Base-by-base conservation (phyloP, 2,329 filamentous ascomycete species). In the Pseudocercospora ulei region DNA sequence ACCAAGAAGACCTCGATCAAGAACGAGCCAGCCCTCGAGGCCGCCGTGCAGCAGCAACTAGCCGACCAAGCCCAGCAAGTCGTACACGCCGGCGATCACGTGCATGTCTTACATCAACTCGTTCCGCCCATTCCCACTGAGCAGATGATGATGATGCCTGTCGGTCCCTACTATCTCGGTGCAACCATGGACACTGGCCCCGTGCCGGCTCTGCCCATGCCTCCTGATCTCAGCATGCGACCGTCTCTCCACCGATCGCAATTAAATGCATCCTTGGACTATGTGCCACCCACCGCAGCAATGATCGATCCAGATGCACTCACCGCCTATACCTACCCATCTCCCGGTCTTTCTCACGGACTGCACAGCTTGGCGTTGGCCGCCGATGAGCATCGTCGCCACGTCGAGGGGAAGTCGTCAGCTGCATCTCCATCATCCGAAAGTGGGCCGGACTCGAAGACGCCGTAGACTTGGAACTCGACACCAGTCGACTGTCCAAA, bases 301-400 rank as follows among this genome's bases (percentile, higher is more conserved):
- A 55, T 55, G 43, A 38, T 56, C 9, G 59, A 60, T 37, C 56
- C 54, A 4, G 54, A 58, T 25, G 51, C 52, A 4, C 48, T 60
- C 6, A 57, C 58, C 44, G 4, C 5, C 30, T 59, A 56, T 45
- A 56, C 54, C 27, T 62, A 62, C 33, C 59, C 59, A 14, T 60
- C 57, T n/a, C 59, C 59, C 13, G 58, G 59, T 13, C 43, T 61
- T 7, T 60, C 57, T 18, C 60, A 61, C 24, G 58, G 58, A 5
- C 50, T 62, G n/a, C 58, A 62, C 47, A 60, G 56, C 31, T 52
- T 62, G 26, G 59, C 59, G 4, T 46, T 61, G 30, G 59, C 59
- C 8, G 59, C 59, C 11, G 55, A 57, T 25, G 58, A 60, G 39
- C 56, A 60, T 34, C 47, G 48, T 17, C 52, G 57, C 20, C 43